Evolutionary conservation across 164 flowering plant genomes (phyloP).

Genomic region (Aristolochia contorta): DNA sequence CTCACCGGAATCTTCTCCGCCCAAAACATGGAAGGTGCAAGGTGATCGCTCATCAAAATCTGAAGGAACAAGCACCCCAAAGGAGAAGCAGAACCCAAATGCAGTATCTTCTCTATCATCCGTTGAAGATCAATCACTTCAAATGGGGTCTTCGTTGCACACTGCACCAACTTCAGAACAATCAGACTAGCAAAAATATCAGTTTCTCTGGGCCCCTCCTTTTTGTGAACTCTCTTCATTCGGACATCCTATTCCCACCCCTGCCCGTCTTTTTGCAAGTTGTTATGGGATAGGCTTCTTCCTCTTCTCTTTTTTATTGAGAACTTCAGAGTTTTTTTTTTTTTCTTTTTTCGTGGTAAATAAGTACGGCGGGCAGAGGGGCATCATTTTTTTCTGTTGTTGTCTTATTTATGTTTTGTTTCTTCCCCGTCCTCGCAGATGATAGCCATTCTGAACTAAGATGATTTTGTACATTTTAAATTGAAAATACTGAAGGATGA

Average conservation of each 20-base stretch:
- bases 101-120: slow-evolving; percentile 1
- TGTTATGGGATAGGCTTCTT: slow-evolving; percentile 12
- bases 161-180: slow-evolving; percentile 6
- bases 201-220: slow-evolving; percentile 5
- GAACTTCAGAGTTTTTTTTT: slow-evolving; percentile 10
- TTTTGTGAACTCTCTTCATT: slow-evolving; percentile 15
- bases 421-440: not conserved
- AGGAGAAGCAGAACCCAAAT: slow-evolving; percentile 11
- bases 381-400: not conserved
- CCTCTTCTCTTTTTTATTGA: not conserved
- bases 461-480: not conserved
- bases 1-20: slow-evolving; percentile 18
- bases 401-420: not conserved
- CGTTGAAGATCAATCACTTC: slow-evolving; percentile 4
- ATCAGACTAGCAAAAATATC: slow-evolving; percentile 10
- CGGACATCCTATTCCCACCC: slow-evolving; percentile 25
- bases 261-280: slow-evolving; percentile 25
- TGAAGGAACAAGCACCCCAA: slow-evolving; percentile 7
- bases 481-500: not conserved
- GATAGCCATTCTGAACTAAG: not conserved
- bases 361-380: slow-evolving; percentile 3
- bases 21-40: slow-evolving; percentile 15
- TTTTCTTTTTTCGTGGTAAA: no score
- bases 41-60: slow-evolving; percentile 12
- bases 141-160: slow-evolving; percentile 7